phyloP scores from a whole-genome alignment of 2,329 filamentous ascomycete genomes.

The Diaporthe capsici region DNA sequence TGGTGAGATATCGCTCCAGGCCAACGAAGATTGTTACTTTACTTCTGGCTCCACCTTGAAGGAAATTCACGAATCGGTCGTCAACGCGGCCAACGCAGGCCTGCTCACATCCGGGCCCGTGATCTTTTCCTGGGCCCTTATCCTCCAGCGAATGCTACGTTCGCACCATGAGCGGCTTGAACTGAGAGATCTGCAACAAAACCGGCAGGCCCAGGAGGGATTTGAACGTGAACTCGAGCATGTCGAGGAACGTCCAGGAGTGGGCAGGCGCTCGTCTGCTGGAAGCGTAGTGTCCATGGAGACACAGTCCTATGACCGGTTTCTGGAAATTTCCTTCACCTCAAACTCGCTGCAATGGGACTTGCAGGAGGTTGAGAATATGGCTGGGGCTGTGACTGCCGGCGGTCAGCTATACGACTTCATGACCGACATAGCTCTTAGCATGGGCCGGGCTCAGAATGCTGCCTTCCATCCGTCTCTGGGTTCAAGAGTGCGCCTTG shows the following conservation, averaged over 20 bases:
- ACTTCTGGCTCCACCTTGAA: constrained; percentile 78
- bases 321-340: constrained; percentile 60
- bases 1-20: constrained; percentile 59
- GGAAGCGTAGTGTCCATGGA: constrained; percentile 75
- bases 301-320: constrained; percentile 70
- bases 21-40: constrained; percentile 72
- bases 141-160: constrained; percentile 78
- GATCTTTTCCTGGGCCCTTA: constrained; percentile 84
- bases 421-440: constrained; percentile 64
- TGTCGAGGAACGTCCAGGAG: constrained; percentile 52
- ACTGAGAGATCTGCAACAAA: constrained; percentile 69
- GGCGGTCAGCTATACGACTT: constrained; percentile 68
- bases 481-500: constrained; percentile 72
- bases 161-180: constrained; percentile 75
- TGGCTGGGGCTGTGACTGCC: constrained; percentile 64
- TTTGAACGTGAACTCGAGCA: constrained; percentile 63
- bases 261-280: constrained; percentile 69
- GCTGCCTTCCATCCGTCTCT: constrained; percentile 68
- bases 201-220: constrained; percentile 70
- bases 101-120: constrained; percentile 78
- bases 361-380: constrained; percentile 63
- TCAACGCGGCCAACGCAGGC: constrained; percentile 68
- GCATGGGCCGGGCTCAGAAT: constrained; percentile 60
- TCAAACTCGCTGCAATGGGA: constrained; percentile 63
- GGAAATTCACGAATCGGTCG: constrained; percentile 79